Conservation (phyloP, 73 alveolate species). For the Symbiodinium natans region DNA sequence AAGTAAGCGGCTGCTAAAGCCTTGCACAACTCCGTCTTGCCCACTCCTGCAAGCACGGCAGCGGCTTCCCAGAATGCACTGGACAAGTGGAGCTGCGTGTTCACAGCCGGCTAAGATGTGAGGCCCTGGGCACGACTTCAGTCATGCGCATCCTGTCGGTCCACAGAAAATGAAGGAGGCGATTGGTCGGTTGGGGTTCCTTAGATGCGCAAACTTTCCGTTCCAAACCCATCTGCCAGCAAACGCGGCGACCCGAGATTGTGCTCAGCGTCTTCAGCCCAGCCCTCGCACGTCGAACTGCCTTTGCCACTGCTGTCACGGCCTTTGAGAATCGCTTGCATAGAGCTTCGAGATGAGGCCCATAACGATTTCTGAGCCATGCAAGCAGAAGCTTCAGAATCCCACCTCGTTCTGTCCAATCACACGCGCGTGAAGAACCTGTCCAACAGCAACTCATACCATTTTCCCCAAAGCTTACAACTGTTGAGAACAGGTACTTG, state of each 20-base stretch:
- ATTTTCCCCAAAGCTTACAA: too few relatives aligned
- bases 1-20: conserved; percentile 93
- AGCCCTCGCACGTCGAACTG: conserved; percentile 91
- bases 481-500: too few relatives aligned
- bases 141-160: conserved; percentile 52
- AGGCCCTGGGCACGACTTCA: too few relatives aligned
- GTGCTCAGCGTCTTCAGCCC: conserved; percentile 19
- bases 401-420: conserved; percentile 92
- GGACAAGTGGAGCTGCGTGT: not conserved
- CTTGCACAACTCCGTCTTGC: conserved; percentile 93
- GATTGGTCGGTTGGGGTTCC: conserved; percentile 92
- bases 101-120: too few relatives aligned
- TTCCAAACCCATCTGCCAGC: not conserved
- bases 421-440: conserved; percentile 93
- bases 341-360: not conserved
- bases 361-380: too few relatives aligned
- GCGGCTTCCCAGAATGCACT: not conserved
- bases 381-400: too few relatives aligned
- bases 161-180: conserved; percentile 94
- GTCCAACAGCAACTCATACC: not conserved
- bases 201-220: not conserved
- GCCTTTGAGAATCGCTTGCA: not conserved
- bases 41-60: conserved; percentile 33
- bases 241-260: not conserved
- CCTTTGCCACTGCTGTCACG: conserved; percentile 91